Evolutionary conservation across 441 rosid genomes (phyloP), one percentile per base, ranked within the genome.

Genomic region (Populus tomentosa): DNA sequence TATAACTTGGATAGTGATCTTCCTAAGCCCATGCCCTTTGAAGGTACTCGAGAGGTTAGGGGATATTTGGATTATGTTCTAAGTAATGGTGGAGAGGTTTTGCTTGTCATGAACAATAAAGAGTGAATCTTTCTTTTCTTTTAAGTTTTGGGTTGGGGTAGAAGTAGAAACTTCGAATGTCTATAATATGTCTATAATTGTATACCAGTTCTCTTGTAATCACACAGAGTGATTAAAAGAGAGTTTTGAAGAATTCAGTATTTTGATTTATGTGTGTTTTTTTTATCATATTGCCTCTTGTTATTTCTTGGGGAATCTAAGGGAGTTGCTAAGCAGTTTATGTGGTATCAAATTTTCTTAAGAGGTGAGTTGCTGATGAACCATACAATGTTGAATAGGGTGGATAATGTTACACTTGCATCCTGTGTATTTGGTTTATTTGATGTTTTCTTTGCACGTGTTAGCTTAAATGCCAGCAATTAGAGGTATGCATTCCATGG

Each of bases 1-100:
- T 50, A 50, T 50, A 14, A 92, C 75, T 84, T 96, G 87, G 97
- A 91, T 69, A 96, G 98, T 85, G 97, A 96, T 84, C 94, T 94
- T 21, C 6, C 40, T 42, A 69, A 81, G 46, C 94, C 97, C 36
- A 33, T 63, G 18, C 6, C 73, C 35, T 91, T 94, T 69, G 75
- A 82, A 71, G 85, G 81, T 28, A 76, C 75, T 26, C 85, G 79
- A 72, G 85, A 89, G 79, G 87, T 92, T 67, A 80, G 75, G 80
- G 86, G 65, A 1, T 89, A 88, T 80, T 86, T 94, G 91, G 92
- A 90, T 85, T 85, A 67, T 32, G 82, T 76, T 35, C 79, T 91
- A 59, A 69, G 70, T 73, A 84, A 62, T 65, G 91, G 93, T 23
- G 92, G 89, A 7, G 97, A 94, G 83, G 81, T 91, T 78, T 87